Evolutionary conservation across 805 yeast genomes (phyloP), one percentile per base, ranked within the genome.

Genomic region (Saccharomycopsis schoenii): DNA sequence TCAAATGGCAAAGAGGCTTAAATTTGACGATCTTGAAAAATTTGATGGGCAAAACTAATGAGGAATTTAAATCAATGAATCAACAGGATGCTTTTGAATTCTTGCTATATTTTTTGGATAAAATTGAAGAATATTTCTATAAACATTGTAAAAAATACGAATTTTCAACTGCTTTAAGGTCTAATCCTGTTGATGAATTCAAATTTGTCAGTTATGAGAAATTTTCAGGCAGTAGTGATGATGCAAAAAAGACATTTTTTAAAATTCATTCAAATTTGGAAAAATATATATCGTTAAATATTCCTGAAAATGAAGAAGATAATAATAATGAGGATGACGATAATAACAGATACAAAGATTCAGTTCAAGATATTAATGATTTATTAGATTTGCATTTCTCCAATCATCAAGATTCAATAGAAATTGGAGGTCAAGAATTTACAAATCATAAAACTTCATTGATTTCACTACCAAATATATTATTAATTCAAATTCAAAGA

Each of bases 41-140:
- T 9, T 74, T 90, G 29, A 77, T 94, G 58, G 97, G 97, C 2
- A 80, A 80, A 58, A 82, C 83, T 42, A 96, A 94, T 71, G 77
- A 77, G 17, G 99, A 94, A 68, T 94, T 94, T 67, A 78, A 85
- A 55, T 85, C 96, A 0, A 88, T 85, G 79, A 83, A 84, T 66
- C 99, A 94, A 70, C 99, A 94, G 71, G 99, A 94, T 75, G 94
- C 98, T 0, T 88, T 85, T 76, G 99, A 94, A 71, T 94, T 91
- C 69, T 80, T 91, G 72, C 73, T 82, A 4, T 87, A 84, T 69
- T 71, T 93, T 9, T 68, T 85, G 36, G 87, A 85, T 60, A 79
- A 82, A 64, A 71, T 91, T 34, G 92, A 87, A 64, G 70, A 71
- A 4, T 71, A 76, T 57, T 73, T 80, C 37, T 71, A 75, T 0